Base-by-base conservation (phyloP, 345 rosid genomes). In the Eucalyptus melliodora region DNA sequence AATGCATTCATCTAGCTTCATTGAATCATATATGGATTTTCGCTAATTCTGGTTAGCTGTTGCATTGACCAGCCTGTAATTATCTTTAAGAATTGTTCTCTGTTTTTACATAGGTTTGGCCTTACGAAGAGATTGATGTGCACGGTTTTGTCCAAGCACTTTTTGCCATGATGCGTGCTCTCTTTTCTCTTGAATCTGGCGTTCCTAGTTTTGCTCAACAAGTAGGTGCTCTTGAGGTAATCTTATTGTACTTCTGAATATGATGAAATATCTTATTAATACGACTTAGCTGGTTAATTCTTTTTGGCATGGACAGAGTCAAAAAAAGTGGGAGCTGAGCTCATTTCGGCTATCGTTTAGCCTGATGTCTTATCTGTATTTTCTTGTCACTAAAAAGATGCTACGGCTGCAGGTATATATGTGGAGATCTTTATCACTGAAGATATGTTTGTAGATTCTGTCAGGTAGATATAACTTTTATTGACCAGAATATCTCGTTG, bases 111-210 rank as follows among this genome's bases (percentile, higher is more conserved):
- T 91, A 97, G 99, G 98, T 96, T 87, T 97, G 99, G 99, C 99
- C 99, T 80, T 97, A 94, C 13, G 99, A 97, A 93, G 98, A 97
- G 94, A 97, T 92, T 72, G 95, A 93, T 19, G 95, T 94, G 88
- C 93, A 92, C 92, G 99, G 99, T 87, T 94, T 96, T 94, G 96
- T 97, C 91, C 99, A 97, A 97, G 97, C 95, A 86, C 95, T 97
- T 82, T 97, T 95, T 92, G 93, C 93, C 86, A 94, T 97, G 97
- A 97, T 96, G 97, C 90, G 87, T 90, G 85, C 85, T 91, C 91
- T 97, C 89, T 97, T 97, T 93, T 91, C 95, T 40, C 89, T 87
- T 87, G 94, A 93, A 86, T 91, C 92, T 50, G 94, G 91, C 83
- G 50, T 81, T 67, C 62, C 92, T 19, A 83, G 88, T 55, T 88